Evolutionary conservation across 345 rosid species (phyloP).

Genomic region (Capsella bursapastoris): DNA sequence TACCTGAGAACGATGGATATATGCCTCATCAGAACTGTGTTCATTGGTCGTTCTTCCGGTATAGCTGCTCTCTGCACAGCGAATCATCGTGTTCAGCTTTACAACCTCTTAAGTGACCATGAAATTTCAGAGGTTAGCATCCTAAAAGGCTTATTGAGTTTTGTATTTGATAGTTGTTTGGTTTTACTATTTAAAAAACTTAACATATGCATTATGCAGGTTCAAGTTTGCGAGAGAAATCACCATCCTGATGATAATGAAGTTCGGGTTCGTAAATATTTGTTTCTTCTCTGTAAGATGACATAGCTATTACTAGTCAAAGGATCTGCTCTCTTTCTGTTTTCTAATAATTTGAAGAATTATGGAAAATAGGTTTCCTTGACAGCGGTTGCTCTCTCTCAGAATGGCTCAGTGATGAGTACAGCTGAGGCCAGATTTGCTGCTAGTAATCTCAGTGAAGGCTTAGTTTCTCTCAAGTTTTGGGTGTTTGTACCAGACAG

Average conservation of each 20-base stretch:
- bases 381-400: constrained; percentile 63
- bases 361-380: constrained; percentile 56
- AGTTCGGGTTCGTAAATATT: constrained; percentile 55
- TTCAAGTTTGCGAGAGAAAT: constrained; percentile 84
- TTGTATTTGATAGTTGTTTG: not conserved
- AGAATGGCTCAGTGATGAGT: constrained; percentile 68
- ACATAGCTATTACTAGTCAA: constrained; percentile 7
- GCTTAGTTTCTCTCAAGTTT: constrained; percentile 74
- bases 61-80: constrained; percentile 68
- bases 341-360: constrained; percentile 14
- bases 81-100: constrained; percentile 68
- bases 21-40: constrained; percentile 44
- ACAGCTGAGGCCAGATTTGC: constrained; percentile 76
- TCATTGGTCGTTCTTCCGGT: constrained; percentile 66
- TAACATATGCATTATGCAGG: constrained; percentile 54
- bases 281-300: not conserved
- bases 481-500: constrained; percentile 59
- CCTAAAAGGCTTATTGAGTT: not conserved
- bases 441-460: constrained; percentile 65
- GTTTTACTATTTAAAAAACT: constrained; percentile 12
- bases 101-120: constrained; percentile 71
- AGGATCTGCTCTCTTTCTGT: constrained; percentile 5
- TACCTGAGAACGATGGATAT: not conserved
- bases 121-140: constrained; percentile 70
- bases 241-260: constrained; percentile 76